phyloP scores from a whole-genome alignment of 345 rosid species.

The Litchi chinensis region DNA sequence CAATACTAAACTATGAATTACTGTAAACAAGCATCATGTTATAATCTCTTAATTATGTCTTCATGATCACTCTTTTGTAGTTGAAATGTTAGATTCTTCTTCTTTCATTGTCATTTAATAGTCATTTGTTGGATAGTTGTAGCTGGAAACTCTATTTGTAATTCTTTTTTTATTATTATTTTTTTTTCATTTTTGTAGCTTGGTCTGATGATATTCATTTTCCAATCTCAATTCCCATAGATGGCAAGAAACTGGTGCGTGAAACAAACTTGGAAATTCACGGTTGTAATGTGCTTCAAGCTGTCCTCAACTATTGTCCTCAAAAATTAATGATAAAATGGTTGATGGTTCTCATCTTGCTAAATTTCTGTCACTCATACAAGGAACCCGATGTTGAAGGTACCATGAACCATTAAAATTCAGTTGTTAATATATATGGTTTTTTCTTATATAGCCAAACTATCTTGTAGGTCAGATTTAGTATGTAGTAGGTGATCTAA shows the following conservation, averaged over 20 bases:
- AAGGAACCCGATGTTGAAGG: slow-evolving; percentile 75
- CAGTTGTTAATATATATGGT: not conserved
- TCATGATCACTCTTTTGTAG: slow-evolving; percentile 4
- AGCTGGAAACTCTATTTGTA: not conserved
- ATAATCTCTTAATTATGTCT: not conserved
- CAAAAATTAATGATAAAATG: slow-evolving; percentile 36
- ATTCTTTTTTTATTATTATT: not conserved
- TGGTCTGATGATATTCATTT: slow-evolving; percentile 4
- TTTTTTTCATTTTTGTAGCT: not conserved
- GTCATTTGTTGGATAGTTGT: not conserved
- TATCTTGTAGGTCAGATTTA: not conserved
- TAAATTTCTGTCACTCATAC: slow-evolving; percentile 43
- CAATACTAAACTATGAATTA: not conserved
- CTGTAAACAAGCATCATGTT: not conserved
- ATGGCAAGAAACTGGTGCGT: slow-evolving; percentile 23
- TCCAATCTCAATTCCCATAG: slow-evolving; percentile 28
- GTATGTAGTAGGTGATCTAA: not conserved
- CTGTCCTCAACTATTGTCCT: slow-evolving; percentile 30
- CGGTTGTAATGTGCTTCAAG: slow-evolving; percentile 22
- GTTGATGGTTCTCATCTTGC: slow-evolving; percentile 40
- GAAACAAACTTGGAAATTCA: slow-evolving; percentile 22
- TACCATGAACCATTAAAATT: slow-evolving; percentile 17
- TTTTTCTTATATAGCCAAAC: not conserved
- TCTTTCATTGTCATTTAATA: not conserved
- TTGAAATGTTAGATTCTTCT: slow-evolving; percentile 9